Conservation (phyloP, 192 early-diverging fungal genomes). For the Backusella mclennaniae region DNA sequence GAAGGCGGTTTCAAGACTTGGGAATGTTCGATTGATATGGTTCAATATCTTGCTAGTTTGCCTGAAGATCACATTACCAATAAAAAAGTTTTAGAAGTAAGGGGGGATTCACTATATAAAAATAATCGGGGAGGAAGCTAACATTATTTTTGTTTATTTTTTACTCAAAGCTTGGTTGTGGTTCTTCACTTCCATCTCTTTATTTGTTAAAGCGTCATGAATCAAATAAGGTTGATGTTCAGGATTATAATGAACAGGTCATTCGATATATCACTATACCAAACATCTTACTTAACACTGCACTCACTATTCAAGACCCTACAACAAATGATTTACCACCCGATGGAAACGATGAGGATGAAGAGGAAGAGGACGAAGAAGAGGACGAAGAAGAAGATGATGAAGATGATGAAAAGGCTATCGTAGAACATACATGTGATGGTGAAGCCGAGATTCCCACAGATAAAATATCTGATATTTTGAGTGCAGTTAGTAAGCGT, state of each 20-base stretch:
- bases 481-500: conserved; percentile 34
- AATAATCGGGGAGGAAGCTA: too few relatives aligned
- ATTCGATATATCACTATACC: conserved; percentile 86
- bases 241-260: conserved; percentile 93
- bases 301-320: conserved; percentile 39
- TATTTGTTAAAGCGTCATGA: conserved; percentile 60
- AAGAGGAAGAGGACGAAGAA: conserved; percentile 26
- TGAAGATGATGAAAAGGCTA: conserved; percentile 30
- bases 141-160: background rate
- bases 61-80: conserved; percentile 28
- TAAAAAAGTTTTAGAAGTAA: conserved; percentile 57
- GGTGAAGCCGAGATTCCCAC: conserved; percentile 43
- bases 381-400: conserved; percentile 29
- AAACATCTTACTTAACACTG: conserved; percentile 84
- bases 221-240: conserved; percentile 67
- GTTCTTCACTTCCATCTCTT: conserved; percentile 82
- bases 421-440: conserved; percentile 29
- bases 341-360: conserved; percentile 25
- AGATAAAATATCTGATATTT: conserved; percentile 25
- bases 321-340: background rate
- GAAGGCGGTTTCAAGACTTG: conserved; percentile 97
- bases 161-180: conserved; percentile 79
- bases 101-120: background rate
- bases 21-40: conserved; percentile 92
- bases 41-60: conserved; percentile 61